These are phyloP conservation scores for Paspalum vaginatum DNA, from an alignment of 176 grass and related monocot genomes.

Conservation along the genomic window DNA sequence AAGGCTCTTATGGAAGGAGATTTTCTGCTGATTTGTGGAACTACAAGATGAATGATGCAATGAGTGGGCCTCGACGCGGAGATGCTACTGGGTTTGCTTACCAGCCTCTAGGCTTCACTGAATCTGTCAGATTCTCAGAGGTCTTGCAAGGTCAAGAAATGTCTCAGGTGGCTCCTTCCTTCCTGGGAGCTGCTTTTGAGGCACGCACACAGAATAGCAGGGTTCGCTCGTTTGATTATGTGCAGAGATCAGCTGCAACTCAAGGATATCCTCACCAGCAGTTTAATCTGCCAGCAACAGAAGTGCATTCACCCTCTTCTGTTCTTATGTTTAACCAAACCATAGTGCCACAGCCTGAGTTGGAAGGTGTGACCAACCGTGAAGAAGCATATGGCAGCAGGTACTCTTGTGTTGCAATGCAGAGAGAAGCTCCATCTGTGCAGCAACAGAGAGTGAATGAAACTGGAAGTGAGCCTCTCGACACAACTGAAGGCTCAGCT, in stretches of 20 bases:
- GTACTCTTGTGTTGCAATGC: conserved; percentile 15
- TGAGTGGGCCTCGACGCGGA: background rate
- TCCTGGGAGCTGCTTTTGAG: conserved; percentile 31
- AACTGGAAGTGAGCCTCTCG: conserved; percentile 24
- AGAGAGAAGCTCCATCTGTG: conserved; percentile 13
- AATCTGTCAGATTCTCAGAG: conserved; percentile 73
- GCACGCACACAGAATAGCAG: conserved; percentile 29
- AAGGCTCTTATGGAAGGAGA: background rate
- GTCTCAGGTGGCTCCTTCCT: conserved; percentile 44
- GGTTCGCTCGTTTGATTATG: conserved; percentile 32
- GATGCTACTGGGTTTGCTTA: conserved; percentile 39
- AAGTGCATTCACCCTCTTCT: conserved; percentile 69
- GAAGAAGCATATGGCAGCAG: conserved; percentile 26
- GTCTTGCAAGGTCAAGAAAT: conserved; percentile 99
- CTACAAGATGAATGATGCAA: conserved; percentile 32
- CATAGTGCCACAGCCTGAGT: conserved; percentile 12
- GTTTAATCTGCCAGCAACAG: conserved; percentile 38
- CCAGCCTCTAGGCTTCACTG: conserved; percentile 64
- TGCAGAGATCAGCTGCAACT: conserved; percentile 31
- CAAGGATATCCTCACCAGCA: conserved; percentile 38
- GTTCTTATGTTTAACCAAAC: conserved; percentile 76
- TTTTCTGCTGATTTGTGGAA: conserved; percentile 35
- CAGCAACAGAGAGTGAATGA: conserved; percentile 30
- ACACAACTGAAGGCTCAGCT: conserved; percentile 23
- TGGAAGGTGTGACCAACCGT: background rate